A percentile compares a stretch with the other conserved stretches of the same genome.
These are phyloP conservation scores for Syzygium syzygioides DNA, from an alignment of 441 rosid species.

Conservation along the genomic window DNA sequence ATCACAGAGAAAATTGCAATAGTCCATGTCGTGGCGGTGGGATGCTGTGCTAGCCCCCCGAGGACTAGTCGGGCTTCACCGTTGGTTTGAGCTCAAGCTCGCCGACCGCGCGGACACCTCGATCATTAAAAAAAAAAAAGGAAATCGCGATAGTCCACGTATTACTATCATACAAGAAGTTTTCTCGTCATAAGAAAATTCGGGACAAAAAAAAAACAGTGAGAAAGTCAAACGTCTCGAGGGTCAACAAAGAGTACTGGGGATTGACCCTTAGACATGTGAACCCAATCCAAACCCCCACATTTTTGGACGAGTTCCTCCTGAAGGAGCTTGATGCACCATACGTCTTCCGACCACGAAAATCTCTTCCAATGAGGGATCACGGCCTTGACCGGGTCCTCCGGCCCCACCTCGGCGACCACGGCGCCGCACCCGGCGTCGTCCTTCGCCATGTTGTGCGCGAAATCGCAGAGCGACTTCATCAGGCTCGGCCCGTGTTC, in stretches of 20 bases:
- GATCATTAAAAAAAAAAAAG: no score
- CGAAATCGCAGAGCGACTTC: conserved; percentile 47
- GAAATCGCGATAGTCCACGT: background rate
- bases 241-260: conserved; percentile 65
- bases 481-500: conserved; percentile 35
- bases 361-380: conserved; percentile 73
- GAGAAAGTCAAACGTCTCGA: conserved; percentile 44
- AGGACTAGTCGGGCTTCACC: no score
- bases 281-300: conserved; percentile 35
- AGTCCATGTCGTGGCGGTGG: no score
- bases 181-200: background rate
- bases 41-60: no score
- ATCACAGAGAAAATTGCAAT: background rate
- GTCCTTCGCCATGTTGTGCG: conserved; percentile 54
- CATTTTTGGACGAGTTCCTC: background rate
- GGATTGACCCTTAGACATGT: conserved; percentile 26
- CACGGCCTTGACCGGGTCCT: conserved; percentile 43
- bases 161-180: background rate
- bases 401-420: conserved; percentile 49
- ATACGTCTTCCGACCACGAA: conserved; percentile 61
- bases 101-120: no score
- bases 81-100: no score
- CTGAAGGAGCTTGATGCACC: conserved; percentile 58
- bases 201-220: background rate
- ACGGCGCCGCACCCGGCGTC: conserved; percentile 58